A percentile compares a stretch with the other conserved stretches of the same genome.
Evolutionary conservation across 2,329 filamentous ascomycete species (phyloP).

Genomic region (Exophiala oligosperma): DNA sequence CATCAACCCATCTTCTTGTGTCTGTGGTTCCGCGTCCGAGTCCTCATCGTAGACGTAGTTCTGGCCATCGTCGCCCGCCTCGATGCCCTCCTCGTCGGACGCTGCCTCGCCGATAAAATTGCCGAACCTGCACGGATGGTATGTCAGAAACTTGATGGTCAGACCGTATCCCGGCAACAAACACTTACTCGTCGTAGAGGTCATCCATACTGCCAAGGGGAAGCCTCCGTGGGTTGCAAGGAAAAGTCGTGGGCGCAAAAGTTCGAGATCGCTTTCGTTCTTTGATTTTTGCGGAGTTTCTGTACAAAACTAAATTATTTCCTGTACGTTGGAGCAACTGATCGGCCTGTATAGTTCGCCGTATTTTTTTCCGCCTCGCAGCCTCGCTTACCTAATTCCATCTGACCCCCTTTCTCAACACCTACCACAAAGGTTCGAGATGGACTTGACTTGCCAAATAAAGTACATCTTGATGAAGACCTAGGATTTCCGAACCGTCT

Average conservation of each 20-base stretch:
- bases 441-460: too few relatives aligned
- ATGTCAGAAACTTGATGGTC: too few relatives aligned
- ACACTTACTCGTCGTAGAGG: conserved; percentile 81
- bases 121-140: conserved; percentile 67
- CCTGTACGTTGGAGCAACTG: neutral
- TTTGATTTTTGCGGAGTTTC: conserved; percentile 8
- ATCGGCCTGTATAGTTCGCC: neutral
- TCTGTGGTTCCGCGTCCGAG: conserved; percentile 61
- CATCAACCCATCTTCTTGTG: conserved; percentile 76
- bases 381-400: neutral
- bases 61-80: conserved; percentile 73
- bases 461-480: too few relatives aligned
- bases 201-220: conserved; percentile 14
- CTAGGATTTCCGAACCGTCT: too few relatives aligned
- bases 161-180: too few relatives aligned
- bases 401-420: neutral
- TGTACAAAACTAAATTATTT: conserved; percentile 3
- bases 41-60: conserved; percentile 77
- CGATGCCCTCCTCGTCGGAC: conserved; percentile 83
- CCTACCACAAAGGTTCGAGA: too few relatives aligned
- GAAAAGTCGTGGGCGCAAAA: conserved; percentile 12
- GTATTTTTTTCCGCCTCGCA: neutral
- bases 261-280: neutral
- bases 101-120: conserved; percentile 96
- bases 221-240: neutral